Conservation (phyloP, 257 asterid species). For the Solanum virginianum region DNA sequence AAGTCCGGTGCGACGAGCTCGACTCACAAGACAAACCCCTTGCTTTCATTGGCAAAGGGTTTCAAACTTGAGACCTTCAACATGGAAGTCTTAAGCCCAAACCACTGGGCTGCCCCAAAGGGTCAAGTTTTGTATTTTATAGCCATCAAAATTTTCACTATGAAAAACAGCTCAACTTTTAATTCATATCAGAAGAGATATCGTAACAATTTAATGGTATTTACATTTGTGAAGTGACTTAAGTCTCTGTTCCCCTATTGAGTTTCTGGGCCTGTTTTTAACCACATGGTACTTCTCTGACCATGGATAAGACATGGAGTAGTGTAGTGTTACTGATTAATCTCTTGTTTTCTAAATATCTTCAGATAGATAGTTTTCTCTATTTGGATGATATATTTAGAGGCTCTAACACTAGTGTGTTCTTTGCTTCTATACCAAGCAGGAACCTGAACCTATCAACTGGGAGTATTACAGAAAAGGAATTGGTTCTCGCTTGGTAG, state of each 20-base stretch:
- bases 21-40: too few species aligned
- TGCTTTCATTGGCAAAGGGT: too few species aligned
- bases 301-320: not conserved
- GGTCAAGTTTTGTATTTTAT: not conserved
- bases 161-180: not conserved
- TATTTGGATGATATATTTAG: not conserved
- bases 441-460: conserved; percentile 91
- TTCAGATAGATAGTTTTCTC: not conserved
- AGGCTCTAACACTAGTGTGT: not conserved
- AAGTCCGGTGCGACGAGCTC: too few species aligned
- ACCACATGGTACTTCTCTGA: not conserved
- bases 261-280: not conserved
- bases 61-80: too few species aligned
- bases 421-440: conserved; percentile 2
- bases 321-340: not conserved
- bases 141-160: not conserved
- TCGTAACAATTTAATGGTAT: not conserved
- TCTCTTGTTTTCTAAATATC: not conserved
- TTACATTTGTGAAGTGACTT: not conserved
- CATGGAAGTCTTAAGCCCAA: too few species aligned
- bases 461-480: conserved; percentile 95
- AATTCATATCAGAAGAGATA: not conserved
- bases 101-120: too few species aligned
- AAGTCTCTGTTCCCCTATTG: not conserved
- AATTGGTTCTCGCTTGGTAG: conserved; percentile 86